Conservation (phyloP, 2,329 filamentous ascomycete species). For the Falciphora oryzae region DNA sequence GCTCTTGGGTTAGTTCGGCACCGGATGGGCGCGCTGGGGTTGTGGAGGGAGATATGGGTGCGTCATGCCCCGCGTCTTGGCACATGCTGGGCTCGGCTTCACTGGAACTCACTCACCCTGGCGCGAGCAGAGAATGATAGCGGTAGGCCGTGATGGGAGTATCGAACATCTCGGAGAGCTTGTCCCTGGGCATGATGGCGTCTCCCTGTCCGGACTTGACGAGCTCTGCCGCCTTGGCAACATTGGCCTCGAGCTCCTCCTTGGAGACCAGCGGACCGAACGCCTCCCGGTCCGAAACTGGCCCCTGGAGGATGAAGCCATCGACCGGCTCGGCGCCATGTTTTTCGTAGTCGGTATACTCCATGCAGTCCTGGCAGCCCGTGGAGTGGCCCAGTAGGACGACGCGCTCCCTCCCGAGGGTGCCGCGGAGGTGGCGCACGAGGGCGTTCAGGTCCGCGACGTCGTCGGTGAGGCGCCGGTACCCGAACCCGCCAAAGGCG, state of each 20-base stretch:
- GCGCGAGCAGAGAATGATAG: slow-evolving; percentile 42
- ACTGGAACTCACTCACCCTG: slow-evolving; percentile 36
- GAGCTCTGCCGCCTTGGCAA: slow-evolving; percentile 47
- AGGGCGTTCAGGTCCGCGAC: slow-evolving; percentile 47
- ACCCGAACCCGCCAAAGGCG: slow-evolving; percentile 48
- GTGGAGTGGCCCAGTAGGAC: slow-evolving; percentile 55
- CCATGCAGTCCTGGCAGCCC: slow-evolving; percentile 53
- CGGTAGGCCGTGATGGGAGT: slow-evolving; percentile 48
- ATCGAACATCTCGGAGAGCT: slow-evolving; percentile 33
- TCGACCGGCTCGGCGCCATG: slow-evolving; percentile 51
- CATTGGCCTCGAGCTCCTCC: slow-evolving; percentile 35
- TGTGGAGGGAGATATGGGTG: background rate
- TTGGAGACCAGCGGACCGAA: slow-evolving; percentile 39
- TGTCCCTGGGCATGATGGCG: slow-evolving; percentile 45
- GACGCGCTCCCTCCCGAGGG: slow-evolving; percentile 42
- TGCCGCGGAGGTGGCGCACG: slow-evolving; percentile 45
- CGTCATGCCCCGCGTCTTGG: background rate
- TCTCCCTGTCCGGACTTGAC: slow-evolving; percentile 47
- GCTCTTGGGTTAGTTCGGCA: background rate
- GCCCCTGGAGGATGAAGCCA: slow-evolving; percentile 73
- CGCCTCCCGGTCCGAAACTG: slow-evolving; percentile 71
- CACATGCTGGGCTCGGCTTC: background rate
- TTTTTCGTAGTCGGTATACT: slow-evolving; percentile 41
- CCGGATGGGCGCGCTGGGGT: no score
- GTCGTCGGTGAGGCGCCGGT: slow-evolving; percentile 43